Conservation (phyloP, 305 asterid species). For the Stenogyne calaminthoides region DNA sequence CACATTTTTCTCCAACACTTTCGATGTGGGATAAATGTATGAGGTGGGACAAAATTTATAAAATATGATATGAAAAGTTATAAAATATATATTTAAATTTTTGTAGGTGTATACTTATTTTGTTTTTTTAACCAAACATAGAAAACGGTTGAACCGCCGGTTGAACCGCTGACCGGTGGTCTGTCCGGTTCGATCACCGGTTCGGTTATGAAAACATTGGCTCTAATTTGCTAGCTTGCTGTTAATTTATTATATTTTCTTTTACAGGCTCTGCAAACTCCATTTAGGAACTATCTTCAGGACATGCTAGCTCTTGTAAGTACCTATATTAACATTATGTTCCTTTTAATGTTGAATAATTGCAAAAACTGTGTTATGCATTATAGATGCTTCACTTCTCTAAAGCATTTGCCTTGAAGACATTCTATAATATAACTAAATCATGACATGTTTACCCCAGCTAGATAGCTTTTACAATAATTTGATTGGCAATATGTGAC, state of each 20-base stretch:
- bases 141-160: no score
- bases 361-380: not conserved
- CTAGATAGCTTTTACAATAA: not conserved
- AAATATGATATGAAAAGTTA: no score
- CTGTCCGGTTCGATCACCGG: no score
- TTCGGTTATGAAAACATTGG: no score
- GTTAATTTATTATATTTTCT: conserved; percentile 6
- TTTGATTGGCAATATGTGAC: conserved; percentile 9
- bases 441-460: not conserved
- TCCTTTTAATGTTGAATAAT: not conserved
- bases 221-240: not conserved
- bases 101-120: no score
- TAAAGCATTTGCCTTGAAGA: not conserved
- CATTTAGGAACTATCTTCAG: conserved; percentile 80
- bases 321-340: conserved; percentile 17
- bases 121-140: no score
- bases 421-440: not conserved
- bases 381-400: not conserved
- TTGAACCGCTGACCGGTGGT: no score
- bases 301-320: conserved; percentile 85
- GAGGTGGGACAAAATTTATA: no score
- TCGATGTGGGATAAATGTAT: no score
- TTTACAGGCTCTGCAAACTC: conserved; percentile 77
- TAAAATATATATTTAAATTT: no score
- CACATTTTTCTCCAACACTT: no score